phyloP scores from a whole-genome alignment of 2,329 filamentous ascomycete species.

The Calonectria pseudoreteaudii region DNA sequence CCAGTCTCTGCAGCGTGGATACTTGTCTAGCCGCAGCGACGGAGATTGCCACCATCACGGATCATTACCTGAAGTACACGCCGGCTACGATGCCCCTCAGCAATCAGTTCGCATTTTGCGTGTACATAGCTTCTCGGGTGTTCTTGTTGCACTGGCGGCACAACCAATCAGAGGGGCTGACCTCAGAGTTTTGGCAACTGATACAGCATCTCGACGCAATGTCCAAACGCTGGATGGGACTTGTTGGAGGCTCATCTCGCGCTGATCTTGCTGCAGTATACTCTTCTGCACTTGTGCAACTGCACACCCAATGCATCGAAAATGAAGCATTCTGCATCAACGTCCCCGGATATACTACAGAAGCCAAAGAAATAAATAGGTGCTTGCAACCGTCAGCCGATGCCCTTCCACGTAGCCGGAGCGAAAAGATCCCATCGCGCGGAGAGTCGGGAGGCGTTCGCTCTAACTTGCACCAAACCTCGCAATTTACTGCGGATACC shows the following conservation, averaged over 20 bases:
- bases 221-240: constrained; percentile 35
- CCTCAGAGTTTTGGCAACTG: constrained; percentile 40
- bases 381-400: background rate
- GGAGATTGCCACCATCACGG: constrained; percentile 56
- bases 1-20: constrained; percentile 55
- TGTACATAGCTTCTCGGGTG: constrained; percentile 54
- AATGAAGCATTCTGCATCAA: constrained; percentile 25
- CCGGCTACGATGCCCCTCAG: constrained; percentile 39
- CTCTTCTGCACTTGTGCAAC: background rate
- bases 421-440: background rate
- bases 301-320: constrained; percentile 18
- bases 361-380: constrained; percentile 26
- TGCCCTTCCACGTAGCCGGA: background rate
- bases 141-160: constrained; percentile 50
- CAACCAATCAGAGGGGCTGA: constrained; percentile 32
- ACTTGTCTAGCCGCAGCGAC: constrained; percentile 56
- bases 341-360: constrained; percentile 28
- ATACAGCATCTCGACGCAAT: constrained; percentile 37
- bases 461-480: background rate
- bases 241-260: background rate
- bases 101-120: constrained; percentile 56
- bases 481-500: background rate
- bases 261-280: constrained; percentile 22
- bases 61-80: constrained; percentile 54
- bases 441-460: background rate